Conservation (phyloP, 257 asterid species). For the Nyctanthes arbortristis region DNA sequence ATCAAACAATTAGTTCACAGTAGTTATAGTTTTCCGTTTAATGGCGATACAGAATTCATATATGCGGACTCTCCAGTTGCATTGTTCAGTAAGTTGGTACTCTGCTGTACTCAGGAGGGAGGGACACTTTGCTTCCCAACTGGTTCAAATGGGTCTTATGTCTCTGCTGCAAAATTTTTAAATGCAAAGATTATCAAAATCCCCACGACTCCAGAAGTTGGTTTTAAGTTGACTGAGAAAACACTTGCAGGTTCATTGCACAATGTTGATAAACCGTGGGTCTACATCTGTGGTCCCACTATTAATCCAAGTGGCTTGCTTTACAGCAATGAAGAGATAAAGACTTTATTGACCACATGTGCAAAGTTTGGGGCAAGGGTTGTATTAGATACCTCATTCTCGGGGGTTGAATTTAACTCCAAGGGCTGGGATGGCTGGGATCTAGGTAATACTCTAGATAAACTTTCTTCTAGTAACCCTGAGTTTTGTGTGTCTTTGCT, state of each 20-base stretch:
- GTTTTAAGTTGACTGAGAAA: constrained; percentile 72
- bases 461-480: constrained; percentile 54
- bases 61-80: constrained; percentile 72
- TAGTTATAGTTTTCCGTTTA: constrained; percentile 62
- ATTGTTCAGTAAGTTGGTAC: constrained; percentile 80
- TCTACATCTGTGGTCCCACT: constrained; percentile 91
- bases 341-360: constrained; percentile 51
- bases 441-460: constrained; percentile 57
- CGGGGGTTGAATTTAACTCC: constrained; percentile 69
- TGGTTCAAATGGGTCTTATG: constrained; percentile 86
- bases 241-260: constrained; percentile 50
- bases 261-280: constrained; percentile 69
- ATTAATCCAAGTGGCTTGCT: constrained; percentile 77
- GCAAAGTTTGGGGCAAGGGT: constrained; percentile 79
- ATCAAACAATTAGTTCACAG: constrained; percentile 57
- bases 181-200: constrained; percentile 59
- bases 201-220: constrained; percentile 53
- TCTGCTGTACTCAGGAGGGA: constrained; percentile 84
- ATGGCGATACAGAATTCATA: constrained; percentile 58
- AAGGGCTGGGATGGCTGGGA: constrained; percentile 68
- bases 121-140: constrained; percentile 92
- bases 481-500: constrained; percentile 61
- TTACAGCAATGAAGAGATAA: constrained; percentile 84
- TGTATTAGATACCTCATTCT: constrained; percentile 84
- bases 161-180: constrained; percentile 76